Evolutionary conservation across 768 basidiomycete species (phyloP).

Genomic region (Mycena maculata): DNA sequence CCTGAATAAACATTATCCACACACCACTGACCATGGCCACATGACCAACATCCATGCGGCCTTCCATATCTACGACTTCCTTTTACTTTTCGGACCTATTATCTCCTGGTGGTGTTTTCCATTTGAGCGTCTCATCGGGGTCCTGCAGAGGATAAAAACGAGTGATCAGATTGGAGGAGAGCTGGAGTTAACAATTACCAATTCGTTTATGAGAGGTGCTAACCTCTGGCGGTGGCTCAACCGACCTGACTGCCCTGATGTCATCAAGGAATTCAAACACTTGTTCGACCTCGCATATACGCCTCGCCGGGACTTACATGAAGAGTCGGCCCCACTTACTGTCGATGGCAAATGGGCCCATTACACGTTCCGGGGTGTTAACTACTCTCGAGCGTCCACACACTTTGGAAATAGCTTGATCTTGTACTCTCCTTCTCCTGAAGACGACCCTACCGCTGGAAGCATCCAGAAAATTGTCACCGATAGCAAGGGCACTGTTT

Average conservation of each 20-base stretch:
- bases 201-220: conserved; percentile 16
- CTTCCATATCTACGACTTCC: conserved; percentile 51
- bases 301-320: not conserved
- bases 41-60: conserved; percentile 44
- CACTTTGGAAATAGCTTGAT: conserved; percentile 30
- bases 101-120: conserved; percentile 54
- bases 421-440: conserved; percentile 5
- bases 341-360: conserved; percentile 4
- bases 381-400: conserved; percentile 14
- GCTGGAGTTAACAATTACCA: conserved; percentile 15
- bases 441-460: not conserved
- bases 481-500: not conserved
- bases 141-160: conserved; percentile 45
- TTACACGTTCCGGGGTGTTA: conserved; percentile 4
- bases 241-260: conserved; percentile 32
- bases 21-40: conserved; percentile 19
- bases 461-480: conserved; percentile 18
- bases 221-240: conserved; percentile 33
- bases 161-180: conserved; percentile 45
- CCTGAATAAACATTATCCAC: conserved; percentile 38
- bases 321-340: not conserved
- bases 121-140: conserved; percentile 52
- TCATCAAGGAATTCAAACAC: conserved; percentile 32
- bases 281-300: conserved; percentile 35
- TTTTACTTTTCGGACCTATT: conserved; percentile 48